Percentiles rank a stretch among this genome's conserved stretches.
Conservation (phyloP, 306 rosid genomes). For the Trifolium dubium region DNA sequence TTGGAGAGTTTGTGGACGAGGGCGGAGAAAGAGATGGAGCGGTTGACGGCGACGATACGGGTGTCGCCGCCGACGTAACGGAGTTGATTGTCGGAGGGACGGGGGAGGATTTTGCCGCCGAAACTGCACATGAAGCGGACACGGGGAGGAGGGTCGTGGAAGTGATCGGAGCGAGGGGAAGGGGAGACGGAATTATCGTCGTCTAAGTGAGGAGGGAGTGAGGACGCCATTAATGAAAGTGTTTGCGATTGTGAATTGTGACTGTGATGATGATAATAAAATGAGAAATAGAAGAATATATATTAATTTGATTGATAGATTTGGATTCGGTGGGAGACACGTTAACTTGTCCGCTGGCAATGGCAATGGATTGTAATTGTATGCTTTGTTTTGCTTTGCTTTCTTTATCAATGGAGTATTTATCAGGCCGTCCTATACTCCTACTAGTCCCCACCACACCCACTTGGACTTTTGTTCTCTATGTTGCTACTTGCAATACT, state of each 20-base stretch:
- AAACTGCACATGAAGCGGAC: slow-evolving; percentile 97
- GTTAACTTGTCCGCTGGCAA: slow-evolving; percentile 16
- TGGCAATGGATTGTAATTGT: background rate
- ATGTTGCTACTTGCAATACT: background rate
- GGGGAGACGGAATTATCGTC: slow-evolving; percentile 75
- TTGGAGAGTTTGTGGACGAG: slow-evolving; percentile 77
- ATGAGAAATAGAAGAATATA: background rate
- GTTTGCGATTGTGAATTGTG: background rate
- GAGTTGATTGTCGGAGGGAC: slow-evolving; percentile 92
- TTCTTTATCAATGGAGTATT: background rate
- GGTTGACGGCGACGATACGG: slow-evolving; percentile 77
- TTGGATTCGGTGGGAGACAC: slow-evolving; percentile 8
- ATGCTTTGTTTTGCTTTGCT: too few species aligned
- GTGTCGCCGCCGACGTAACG: slow-evolving; percentile 98
- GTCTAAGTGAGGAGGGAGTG: slow-evolving; percentile 57
- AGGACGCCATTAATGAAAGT: slow-evolving; percentile 9
- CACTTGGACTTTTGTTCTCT: background rate
- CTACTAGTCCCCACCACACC: background rate
- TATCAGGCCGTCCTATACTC: background rate
- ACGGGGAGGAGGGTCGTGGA: slow-evolving; percentile 53
- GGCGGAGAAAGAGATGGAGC: slow-evolving; percentile 65
- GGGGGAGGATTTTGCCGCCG: slow-evolving; percentile 89
- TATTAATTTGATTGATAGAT: background rate
- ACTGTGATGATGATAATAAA: background rate
- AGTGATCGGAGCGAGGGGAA: slow-evolving; percentile 75